Evolutionary conservation across 2,329 filamentous ascomycete species (phyloP).

Genomic region (Scedosporium apiospermum): DNA sequence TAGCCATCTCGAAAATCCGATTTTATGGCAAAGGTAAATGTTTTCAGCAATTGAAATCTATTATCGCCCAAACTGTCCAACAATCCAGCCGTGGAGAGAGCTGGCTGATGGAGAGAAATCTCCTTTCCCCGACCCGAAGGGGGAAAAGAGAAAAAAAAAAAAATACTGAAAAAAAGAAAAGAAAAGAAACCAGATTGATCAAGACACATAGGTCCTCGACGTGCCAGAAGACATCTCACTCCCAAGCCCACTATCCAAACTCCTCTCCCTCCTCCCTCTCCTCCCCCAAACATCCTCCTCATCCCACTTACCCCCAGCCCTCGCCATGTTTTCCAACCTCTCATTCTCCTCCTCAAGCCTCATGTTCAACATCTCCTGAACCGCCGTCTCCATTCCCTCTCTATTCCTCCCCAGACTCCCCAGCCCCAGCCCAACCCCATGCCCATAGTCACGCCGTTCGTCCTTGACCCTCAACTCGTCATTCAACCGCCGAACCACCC

Average conservation of each 20-base stretch:
- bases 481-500: conserved; percentile 1
- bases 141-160: too few species aligned
- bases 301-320: conserved; percentile 5
- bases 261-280: conserved; percentile 5
- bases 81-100: too few species aligned
- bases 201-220: conserved; percentile 1
- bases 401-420: not conserved
- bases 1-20: too few species aligned
- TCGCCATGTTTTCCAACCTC: conserved; percentile 5
- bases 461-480: not conserved
- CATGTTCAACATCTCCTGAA: conserved; percentile 10
- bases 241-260: conserved; percentile 10
- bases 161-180: too few species aligned
- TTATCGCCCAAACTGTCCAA: too few species aligned
- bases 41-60: too few species aligned
- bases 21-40: too few species aligned
- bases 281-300: conserved; percentile 6
- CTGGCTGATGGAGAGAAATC: too few species aligned
- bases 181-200: not conserved
- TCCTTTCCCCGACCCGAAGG: too few species aligned
- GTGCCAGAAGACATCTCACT: not conserved
- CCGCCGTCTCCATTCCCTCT: not conserved
- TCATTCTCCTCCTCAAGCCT: conserved; percentile 9
- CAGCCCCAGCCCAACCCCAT: not conserved
- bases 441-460: not conserved